Conservation (phyloP, 805 yeast genomes). For the Grigorovia transvaalensis region DNA sequence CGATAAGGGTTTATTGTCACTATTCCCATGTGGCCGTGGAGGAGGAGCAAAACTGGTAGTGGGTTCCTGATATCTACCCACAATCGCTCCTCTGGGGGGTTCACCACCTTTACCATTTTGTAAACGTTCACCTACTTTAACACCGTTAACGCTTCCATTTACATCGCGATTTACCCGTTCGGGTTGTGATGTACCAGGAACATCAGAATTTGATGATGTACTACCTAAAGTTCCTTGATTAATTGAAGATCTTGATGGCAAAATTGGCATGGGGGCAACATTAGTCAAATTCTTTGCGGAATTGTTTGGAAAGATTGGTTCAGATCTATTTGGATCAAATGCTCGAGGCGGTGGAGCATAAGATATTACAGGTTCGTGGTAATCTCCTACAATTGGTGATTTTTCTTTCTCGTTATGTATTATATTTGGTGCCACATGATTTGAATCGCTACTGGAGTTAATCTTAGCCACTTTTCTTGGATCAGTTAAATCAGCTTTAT, state of each 20-base stretch:
- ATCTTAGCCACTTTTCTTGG: not conserved
- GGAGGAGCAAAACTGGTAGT: constrained; percentile 35
- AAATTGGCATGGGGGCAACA: not conserved
- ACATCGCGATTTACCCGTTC: not conserved
- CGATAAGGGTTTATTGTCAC: not conserved
- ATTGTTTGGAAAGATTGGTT: not conserved
- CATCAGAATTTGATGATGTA: too few species aligned
- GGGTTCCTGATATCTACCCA: constrained; percentile 21
- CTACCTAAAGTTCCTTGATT: not conserved
- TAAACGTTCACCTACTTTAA: not conserved
- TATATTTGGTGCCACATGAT: not conserved
- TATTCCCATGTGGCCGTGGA: constrained; percentile 25
- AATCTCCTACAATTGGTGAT: constrained; percentile 24
- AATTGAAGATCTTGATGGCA: not conserved
- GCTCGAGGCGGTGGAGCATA: constrained; percentile 34
- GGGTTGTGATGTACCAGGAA: not conserved
- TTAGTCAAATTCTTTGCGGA: not conserved
- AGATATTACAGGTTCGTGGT: constrained; percentile 17
- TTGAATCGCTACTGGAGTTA: not conserved
- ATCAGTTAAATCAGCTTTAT: not conserved
- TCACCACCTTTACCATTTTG: not conserved
- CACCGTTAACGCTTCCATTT: not conserved
- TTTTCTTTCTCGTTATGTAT: not conserved
- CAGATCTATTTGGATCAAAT: not conserved
- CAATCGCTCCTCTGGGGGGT: constrained; percentile 7